Evolutionary conservation across 495 filamentous ascomycete genomes (phyloP).

Genomic region (Penicillium alfredii): DNA sequence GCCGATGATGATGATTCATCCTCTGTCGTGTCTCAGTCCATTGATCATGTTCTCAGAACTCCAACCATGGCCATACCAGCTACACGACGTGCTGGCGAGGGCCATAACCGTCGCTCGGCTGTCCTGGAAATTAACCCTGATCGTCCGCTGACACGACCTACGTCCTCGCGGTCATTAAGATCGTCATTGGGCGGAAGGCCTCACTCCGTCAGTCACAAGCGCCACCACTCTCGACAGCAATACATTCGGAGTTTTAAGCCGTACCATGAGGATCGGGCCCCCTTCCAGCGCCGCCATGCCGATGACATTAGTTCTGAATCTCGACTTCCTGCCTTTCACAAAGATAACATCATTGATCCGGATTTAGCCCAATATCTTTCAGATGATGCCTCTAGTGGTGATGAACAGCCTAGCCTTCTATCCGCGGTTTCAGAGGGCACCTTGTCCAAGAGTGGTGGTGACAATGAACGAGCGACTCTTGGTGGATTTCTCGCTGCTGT

Average conservation of each 20-base stretch:
- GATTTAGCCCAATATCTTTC: conserved; percentile 94
- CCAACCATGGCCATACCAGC: conserved; percentile 82
- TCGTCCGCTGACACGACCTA: conserved; percentile 67
- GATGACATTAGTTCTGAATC: conserved; percentile 59
- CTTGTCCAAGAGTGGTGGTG: conserved; percentile 43
- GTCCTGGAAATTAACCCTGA: conserved; percentile 86
- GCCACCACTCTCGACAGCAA: conserved; percentile 83
- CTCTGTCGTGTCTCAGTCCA: conserved; percentile 41
- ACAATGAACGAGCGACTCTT: conserved; percentile 49
- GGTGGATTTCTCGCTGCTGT: conserved; percentile 55
- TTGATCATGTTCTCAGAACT: conserved; percentile 42
- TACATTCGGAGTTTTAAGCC: conserved; percentile 53
- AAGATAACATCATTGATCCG: conserved; percentile 96
- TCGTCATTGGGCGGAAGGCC: conserved; percentile 57
- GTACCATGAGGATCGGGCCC: conserved; percentile 72
- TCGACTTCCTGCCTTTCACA: conserved; percentile 86
- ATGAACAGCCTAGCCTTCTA: conserved; percentile 85
- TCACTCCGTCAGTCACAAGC: conserved; percentile 70
- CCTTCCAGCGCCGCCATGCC: conserved; percentile 70
- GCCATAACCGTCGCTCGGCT: conserved; percentile 74
- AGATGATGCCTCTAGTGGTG: conserved; percentile 85
- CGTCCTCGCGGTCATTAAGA: conserved; percentile 89
- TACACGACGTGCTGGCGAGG: conserved; percentile 74
- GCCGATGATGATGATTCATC: conserved; percentile 42
- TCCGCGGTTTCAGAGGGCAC: conserved; percentile 56